Conservation (phyloP, 2,329 filamentous ascomycete genomes). For the Aspergillus fructus region DNA sequence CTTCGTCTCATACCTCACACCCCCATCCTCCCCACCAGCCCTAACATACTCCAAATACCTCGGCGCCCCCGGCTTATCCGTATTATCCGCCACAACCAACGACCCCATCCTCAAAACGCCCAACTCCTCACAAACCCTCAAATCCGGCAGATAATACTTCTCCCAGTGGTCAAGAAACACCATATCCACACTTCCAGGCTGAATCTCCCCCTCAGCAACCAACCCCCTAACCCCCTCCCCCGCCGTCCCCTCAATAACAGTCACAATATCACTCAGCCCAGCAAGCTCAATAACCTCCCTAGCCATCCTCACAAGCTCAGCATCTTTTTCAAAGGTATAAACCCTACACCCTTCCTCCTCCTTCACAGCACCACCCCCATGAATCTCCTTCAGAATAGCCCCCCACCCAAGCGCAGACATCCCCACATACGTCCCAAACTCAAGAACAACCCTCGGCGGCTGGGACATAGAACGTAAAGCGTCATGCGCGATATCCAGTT, state of each 20-base stretch:
- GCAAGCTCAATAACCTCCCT: not conserved
- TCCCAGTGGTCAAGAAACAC: not conserved
- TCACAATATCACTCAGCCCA: not conserved
- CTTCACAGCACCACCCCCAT: slow-evolving; percentile 1
- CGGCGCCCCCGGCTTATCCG: slow-evolving; percentile 41
- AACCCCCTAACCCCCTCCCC: not conserved
- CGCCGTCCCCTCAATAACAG: not conserved
- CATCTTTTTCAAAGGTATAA: not conserved
- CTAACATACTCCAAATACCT: slow-evolving; percentile 43
- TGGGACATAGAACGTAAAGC: not conserved
- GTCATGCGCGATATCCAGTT: not conserved
- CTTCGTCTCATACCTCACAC: slow-evolving; percentile 23
- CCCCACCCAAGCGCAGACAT: slow-evolving; percentile 36
- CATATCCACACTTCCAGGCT: not conserved
- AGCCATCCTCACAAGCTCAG: not conserved
- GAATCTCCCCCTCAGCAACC: not conserved
- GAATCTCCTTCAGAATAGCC: slow-evolving; percentile 25
- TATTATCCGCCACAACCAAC: slow-evolving; percentile 41
- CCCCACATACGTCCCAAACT: slow-evolving; percentile 39
- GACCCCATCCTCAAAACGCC: slow-evolving; percentile 32
- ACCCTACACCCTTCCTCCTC: not conserved
- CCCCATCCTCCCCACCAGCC: slow-evolving; percentile 17
- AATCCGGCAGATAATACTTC: not conserved
- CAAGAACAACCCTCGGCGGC: slow-evolving; percentile 19
- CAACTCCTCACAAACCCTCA: slow-evolving; percentile 19